Conservation (phyloP, 768 basidiomycete species). For the Collybia mongolica region DNA sequence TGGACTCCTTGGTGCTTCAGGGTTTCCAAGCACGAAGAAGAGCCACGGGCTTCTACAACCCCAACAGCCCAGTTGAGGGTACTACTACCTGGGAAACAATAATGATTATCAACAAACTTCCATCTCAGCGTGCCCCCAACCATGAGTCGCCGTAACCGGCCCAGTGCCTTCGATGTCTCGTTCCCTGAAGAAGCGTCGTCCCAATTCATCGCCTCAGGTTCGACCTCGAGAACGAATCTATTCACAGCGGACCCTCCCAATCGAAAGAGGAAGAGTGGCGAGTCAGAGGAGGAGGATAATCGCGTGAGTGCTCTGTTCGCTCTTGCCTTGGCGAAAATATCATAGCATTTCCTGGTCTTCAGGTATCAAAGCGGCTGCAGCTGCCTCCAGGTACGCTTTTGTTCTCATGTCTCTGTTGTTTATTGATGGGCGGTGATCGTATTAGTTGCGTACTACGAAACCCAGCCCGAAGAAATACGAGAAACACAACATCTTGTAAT, state of each 20-base stretch:
- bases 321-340: too few relatives aligned
- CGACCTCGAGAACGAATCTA: neutral
- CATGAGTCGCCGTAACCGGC: constrained; percentile 31
- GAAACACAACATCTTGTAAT: constrained; percentile 37
- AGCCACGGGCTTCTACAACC: too few relatives aligned
- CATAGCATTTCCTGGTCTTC: neutral
- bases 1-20: too few relatives aligned
- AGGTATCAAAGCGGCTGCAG: constrained; percentile 28
- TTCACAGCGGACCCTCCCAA: constrained; percentile 1
- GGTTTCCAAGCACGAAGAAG: too few relatives aligned
- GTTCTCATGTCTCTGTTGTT: too few relatives aligned
- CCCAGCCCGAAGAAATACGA: constrained; percentile 24
- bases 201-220: neutral
- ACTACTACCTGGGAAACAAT: too few relatives aligned
- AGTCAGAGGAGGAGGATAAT: constrained; percentile 8
- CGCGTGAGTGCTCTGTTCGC: constrained; percentile 16
- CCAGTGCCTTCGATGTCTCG: constrained; percentile 54
- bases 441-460: constrained; percentile 37
- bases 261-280: constrained; percentile 20
- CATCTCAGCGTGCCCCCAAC: too few relatives aligned
- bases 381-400: constrained; percentile 15
- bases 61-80: too few relatives aligned
- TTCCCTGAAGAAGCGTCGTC: constrained; percentile 40
- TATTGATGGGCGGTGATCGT: too few relatives aligned
- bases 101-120: too few relatives aligned